phyloP scores from a whole-genome alignment of 192 early-diverging fungal genomes.

The Lobosporangium transversale region DNA sequence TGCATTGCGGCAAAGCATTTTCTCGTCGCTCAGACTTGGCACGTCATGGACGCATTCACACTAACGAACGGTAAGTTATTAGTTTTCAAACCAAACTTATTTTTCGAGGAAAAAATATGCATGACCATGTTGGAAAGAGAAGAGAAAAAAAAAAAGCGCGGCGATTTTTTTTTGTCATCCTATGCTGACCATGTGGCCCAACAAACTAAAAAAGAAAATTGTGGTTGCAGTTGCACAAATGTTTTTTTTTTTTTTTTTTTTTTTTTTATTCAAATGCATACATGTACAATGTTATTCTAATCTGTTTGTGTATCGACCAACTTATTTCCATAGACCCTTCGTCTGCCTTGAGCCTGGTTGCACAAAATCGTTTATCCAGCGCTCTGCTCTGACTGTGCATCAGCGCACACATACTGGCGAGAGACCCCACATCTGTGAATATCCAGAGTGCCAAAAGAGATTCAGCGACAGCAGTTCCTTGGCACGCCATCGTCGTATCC shows the following conservation, averaged over 20 bases:
- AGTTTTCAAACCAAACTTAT: no score
- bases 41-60: constrained; percentile 83
- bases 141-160: no score
- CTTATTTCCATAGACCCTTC: constrained; percentile 62
- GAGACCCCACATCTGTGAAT: constrained; percentile 76
- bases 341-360: constrained; percentile 70
- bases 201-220: neutral
- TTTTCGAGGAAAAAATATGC: neutral
- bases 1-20: constrained; percentile 75
- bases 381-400: constrained; percentile 85
- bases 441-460: constrained; percentile 74
- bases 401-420: constrained; percentile 82
- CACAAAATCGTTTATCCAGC: constrained; percentile 85
- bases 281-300: no score
- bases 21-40: constrained; percentile 76
- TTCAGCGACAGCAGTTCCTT: constrained; percentile 85
- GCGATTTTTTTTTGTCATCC: neutral
- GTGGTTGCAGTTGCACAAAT: no score
- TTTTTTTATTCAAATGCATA: no score
- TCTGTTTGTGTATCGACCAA: neutral
- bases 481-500: constrained; percentile 75
- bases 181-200: neutral
- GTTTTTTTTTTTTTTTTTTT: neutral
- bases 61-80: constrained; percentile 71
- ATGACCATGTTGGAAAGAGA: no score